Percentiles rank a stretch among this genome's conserved stretches.
phyloP scores from a whole-genome alignment of 768 basidiomycete genomes.

The Chalciporus piperatus region DNA sequence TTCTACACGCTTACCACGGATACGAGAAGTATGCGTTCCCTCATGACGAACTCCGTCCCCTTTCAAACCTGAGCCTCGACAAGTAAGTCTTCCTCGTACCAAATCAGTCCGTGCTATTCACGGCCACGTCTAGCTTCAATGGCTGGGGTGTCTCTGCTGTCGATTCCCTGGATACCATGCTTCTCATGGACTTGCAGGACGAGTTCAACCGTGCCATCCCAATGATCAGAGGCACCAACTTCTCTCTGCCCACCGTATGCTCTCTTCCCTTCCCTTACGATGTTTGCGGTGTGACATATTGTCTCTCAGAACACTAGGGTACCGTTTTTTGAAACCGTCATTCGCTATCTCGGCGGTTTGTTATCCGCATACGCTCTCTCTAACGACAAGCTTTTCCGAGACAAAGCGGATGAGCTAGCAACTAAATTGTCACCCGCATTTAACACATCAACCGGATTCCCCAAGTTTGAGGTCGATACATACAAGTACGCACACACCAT shows the following conservation, averaged over 20 bases:
- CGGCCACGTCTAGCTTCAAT: constrained; percentile 54
- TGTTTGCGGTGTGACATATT: background rate
- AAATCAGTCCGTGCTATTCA: background rate
- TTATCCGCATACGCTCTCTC: constrained; percentile 82
- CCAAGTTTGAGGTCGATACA: constrained; percentile 68
- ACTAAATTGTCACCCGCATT: constrained; percentile 71
- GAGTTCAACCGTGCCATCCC: constrained; percentile 68
- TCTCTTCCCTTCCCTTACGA: background rate
- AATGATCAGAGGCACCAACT: constrained; percentile 48
- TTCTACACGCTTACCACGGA: constrained; percentile 64
- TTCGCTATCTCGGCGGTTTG: constrained; percentile 86
- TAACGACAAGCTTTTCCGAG: constrained; percentile 55
- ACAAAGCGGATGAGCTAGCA: constrained; percentile 77
- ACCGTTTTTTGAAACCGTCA: constrained; percentile 83
- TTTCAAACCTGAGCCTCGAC: constrained; percentile 45
- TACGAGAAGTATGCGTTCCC: constrained; percentile 62
- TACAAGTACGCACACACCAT: constrained; percentile 39
- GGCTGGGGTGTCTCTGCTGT: constrained; percentile 77
- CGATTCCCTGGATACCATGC: constrained; percentile 85
- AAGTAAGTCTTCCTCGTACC: constrained; percentile 39
- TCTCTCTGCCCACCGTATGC: constrained; percentile 44
- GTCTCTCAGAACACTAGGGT: constrained; percentile 29
- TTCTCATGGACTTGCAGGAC: constrained; percentile 70
- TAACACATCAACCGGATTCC: constrained; percentile 65
- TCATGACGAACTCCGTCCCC: constrained; percentile 59